A percentile compares a stretch with the other conserved stretches of the same genome.
Evolutionary conservation across 768 basidiomycete genomes (phyloP).

Genomic region (Suillus alpinus): DNA sequence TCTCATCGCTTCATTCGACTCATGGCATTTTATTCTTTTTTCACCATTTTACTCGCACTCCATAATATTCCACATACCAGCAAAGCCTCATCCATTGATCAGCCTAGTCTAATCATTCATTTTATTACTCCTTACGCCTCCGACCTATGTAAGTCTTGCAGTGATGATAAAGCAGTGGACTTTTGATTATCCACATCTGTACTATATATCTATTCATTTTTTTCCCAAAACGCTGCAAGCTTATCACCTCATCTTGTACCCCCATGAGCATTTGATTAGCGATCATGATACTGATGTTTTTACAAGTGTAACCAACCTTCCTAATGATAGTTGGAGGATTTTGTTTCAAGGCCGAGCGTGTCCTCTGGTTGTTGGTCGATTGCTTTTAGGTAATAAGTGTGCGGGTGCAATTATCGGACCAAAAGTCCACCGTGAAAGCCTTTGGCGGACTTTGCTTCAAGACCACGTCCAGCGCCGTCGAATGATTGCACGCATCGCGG

Average conservation of each 20-base stretch:
- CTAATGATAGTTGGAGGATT: background rate
- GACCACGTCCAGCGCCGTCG: background rate
- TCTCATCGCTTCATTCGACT: constrained; percentile 6
- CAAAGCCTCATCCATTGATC: constrained; percentile 15
- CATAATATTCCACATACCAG: constrained; percentile 28
- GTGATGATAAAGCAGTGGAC: background rate
- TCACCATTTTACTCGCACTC: constrained; percentile 15
- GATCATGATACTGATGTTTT: background rate
- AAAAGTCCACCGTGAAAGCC: background rate
- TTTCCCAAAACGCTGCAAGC: background rate
- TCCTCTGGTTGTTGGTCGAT: background rate
- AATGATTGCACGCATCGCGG: constrained; percentile 37
- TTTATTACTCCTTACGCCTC: constrained; percentile 18
- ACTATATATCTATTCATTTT: background rate
- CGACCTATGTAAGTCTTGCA: constrained; percentile 14
- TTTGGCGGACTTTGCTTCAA: background rate
- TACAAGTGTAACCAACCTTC: background rate
- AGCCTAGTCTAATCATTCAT: constrained; percentile 29
- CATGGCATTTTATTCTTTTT: constrained; percentile 11
- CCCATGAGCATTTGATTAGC: background rate
- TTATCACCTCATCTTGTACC: background rate
- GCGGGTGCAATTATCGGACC: constrained; percentile 1
- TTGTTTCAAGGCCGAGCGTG: background rate
- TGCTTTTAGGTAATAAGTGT: constrained; percentile 1
- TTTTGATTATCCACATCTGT: background rate